Base-by-base conservation (phyloP, 1,139 yeast genomes). In the Pneumocystis carinii region DNA sequence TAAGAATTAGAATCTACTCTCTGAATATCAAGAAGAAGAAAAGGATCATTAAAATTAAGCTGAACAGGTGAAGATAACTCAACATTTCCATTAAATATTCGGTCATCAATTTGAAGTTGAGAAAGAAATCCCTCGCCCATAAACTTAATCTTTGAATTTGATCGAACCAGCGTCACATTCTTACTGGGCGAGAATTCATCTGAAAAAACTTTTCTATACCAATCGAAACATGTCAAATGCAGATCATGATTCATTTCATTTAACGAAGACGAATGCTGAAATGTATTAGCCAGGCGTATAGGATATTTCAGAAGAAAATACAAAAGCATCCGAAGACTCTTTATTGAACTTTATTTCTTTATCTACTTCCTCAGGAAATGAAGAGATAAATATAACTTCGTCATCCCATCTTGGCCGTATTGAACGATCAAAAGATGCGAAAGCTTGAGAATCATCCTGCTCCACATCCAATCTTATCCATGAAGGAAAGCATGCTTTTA, bases 31-130 rank as follows among this genome's bases (percentile, higher is more conserved):
- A 63, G 63, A 5, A 68, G 62, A 29, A 64, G 48, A 24, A 62
- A 63, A 14, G 94, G 87, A 74, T 92, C 99, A 71, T 92, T 92
- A 86, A 90, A 81, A 72, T 92, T 95, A 59, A 92, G 74, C 68
- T 78, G 80, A 64, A 83, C 78, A 64, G 76, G 77, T 42, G 77
- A 72, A 38, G 69, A 74, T 53, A 55, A 74, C 64, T 69, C 76
- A 42, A 87, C 71, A 39, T 81, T 80, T 2, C 96, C 97, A 62
- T 87, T 85, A 65, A 90, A 81, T n/a, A 92, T 80, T 67, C 83
- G 81, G 56, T 87, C 92, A 69, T 88, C 96, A 53, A 58, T 57
- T 17, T 29, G 29, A 57, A 37, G 27, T 36, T 24, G 59, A 57
- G 59, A 57, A 29, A 57, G 19, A 37, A 39, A 39, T 2, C 55